Conservation (phyloP, 805 yeast species). For the Clavispora asparagi region DNA sequence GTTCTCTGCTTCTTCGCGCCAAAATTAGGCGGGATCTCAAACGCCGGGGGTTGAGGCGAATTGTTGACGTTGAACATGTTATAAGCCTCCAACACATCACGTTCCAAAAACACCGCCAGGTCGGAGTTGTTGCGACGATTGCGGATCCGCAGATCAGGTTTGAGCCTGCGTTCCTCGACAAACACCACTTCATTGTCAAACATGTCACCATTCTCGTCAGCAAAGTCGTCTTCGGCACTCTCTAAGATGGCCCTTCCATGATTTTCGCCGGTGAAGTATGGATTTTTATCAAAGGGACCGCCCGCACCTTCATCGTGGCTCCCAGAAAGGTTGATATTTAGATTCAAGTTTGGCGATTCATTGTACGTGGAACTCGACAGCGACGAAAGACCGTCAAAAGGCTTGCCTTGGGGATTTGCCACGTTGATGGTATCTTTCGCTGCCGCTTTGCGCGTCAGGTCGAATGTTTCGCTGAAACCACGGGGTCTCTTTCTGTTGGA, state of each 20-base stretch:
- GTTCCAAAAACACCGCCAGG: constrained; percentile 29
- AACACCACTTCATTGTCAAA: constrained; percentile 30
- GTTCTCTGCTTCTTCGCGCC: constrained; percentile 35
- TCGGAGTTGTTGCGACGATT: constrained; percentile 30
- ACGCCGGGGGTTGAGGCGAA: constrained; percentile 2
- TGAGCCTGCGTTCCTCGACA: constrained; percentile 28
- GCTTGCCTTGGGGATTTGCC: neutral
- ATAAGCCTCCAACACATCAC: constrained; percentile 38
- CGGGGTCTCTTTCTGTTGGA: constrained; percentile 42
- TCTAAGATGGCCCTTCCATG: constrained; percentile 17
- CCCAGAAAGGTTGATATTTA: constrained; percentile 2
- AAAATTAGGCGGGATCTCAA: constrained; percentile 2
- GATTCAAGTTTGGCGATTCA: constrained; percentile 5
- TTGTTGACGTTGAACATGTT: constrained; percentile 40
- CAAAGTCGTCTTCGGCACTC: constrained; percentile 15
- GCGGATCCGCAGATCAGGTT: constrained; percentile 6
- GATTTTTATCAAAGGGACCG: neutral
- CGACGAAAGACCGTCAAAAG: constrained; percentile 2
- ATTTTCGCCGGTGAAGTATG: neutral
- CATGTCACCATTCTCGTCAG: constrained; percentile 12
- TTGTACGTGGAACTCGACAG: constrained; percentile 5
- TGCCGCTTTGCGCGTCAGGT: constrained; percentile 12
- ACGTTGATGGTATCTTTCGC: constrained; percentile 7
- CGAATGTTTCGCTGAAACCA: constrained; percentile 40
- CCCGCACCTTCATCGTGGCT: constrained; percentile 1